phyloP scores from a whole-genome alignment of 768 basidiomycete species.

The Amanita rimosa region DNA sequence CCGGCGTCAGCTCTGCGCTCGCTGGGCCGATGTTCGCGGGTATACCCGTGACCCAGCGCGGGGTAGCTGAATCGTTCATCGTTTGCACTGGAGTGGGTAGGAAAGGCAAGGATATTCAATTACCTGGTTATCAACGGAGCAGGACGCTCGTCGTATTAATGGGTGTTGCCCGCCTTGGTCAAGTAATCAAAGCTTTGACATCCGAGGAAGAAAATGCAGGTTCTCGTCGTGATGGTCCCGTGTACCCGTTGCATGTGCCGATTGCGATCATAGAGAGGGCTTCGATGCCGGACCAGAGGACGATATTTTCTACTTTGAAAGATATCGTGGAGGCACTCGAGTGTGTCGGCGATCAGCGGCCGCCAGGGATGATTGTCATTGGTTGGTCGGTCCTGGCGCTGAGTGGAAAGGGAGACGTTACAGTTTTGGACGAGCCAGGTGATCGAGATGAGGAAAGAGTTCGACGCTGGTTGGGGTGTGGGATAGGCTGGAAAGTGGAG shows the following conservation, averaged over 20 bases:
- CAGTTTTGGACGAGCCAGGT: conserved; percentile 46
- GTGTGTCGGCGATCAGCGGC: conserved; percentile 72
- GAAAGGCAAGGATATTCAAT: conserved; percentile 64
- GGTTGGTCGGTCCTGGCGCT: conserved; percentile 86
- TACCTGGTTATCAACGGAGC: conserved; percentile 82
- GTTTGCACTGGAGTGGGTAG: conserved; percentile 94
- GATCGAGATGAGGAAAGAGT: conserved; percentile 35
- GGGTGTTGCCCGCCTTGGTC: conserved; percentile 81
- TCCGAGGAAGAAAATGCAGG: conserved; percentile 9
- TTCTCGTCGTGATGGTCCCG: conserved; percentile 24
- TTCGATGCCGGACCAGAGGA: conserved; percentile 88
- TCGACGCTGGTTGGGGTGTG: conserved; percentile 47
- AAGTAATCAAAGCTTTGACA: conserved; percentile 56
- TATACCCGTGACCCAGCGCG: conserved; percentile 92
- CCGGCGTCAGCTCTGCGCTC: conserved; percentile 83
- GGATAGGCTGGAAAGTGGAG: conserved; percentile 39
- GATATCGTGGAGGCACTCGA: conserved; percentile 64
- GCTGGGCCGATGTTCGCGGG: conserved; percentile 85
- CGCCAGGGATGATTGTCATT: conserved; percentile 93
- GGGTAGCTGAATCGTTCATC: conserved; percentile 80
- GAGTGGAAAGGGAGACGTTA: conserved; percentile 59
- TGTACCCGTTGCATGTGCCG: conserved; percentile 69
- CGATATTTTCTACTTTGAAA: conserved; percentile 65
- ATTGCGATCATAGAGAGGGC: conserved; percentile 93
- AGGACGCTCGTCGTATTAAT: conserved; percentile 83